These are phyloP conservation scores for Hypholoma sublateritium DNA, from an alignment of 768 basidiomycete genomes.

Conservation along the genomic window DNA sequence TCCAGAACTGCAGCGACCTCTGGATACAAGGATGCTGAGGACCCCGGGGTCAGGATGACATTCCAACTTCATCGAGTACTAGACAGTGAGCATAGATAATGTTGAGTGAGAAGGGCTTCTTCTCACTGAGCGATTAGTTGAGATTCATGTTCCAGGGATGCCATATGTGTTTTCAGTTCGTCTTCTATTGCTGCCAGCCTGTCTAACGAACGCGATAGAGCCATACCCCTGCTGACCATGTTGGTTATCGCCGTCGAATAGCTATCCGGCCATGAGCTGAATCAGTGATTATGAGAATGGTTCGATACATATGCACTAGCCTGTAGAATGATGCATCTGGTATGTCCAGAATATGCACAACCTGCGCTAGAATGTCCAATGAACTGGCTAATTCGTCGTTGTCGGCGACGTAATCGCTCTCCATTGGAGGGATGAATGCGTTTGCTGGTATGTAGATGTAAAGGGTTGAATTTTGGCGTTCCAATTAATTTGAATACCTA, in stretches of 20 bases:
- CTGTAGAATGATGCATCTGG: conserved; percentile 35
- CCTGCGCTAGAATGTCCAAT: conserved; percentile 23
- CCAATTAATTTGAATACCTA: background rate
- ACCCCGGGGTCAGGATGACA: conserved; percentile 23
- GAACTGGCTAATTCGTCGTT: conserved; percentile 18
- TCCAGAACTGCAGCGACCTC: conserved; percentile 33
- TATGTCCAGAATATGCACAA: conserved; percentile 30
- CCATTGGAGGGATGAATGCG: conserved; percentile 18
- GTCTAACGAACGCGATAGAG: conserved; percentile 30
- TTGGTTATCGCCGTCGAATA: conserved; percentile 36
- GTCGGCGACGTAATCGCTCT: conserved; percentile 2
- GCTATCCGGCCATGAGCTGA: conserved; percentile 19
- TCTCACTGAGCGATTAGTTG: conserved; percentile 38
- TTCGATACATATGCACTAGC: conserved; percentile 14
- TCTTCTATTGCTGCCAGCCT: conserved; percentile 34
- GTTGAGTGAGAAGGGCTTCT: background rate
- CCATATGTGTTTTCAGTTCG: conserved; percentile 35
- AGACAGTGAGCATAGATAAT: background rate
- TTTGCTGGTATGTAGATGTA: background rate
- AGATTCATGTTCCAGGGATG: conserved; percentile 33
- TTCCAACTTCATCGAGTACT: conserved; percentile 33
- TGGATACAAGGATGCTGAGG: conserved; percentile 11
- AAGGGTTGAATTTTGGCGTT: background rate
- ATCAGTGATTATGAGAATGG: background rate
- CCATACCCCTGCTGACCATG: conserved; percentile 30